These are phyloP conservation scores for Neoboletus brunneissimus DNA, from an alignment of 768 basidiomycete species.

Conservation along the genomic window DNA sequence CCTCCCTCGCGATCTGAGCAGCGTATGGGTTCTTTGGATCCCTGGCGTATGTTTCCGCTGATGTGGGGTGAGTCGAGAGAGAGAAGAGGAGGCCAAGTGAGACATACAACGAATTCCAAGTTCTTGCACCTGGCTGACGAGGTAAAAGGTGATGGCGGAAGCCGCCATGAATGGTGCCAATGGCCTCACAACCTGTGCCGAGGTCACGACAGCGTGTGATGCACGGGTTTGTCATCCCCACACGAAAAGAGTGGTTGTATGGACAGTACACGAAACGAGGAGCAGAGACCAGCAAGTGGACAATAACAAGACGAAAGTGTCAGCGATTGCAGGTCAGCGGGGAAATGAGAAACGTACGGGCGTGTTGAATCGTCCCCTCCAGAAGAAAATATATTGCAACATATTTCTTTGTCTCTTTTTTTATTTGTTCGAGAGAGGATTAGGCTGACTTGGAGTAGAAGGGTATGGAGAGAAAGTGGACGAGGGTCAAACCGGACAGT, in stretches of 20 bases:
- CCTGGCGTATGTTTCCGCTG: conserved; percentile 66
- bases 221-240: background rate
- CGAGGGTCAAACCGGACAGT: conserved; percentile 26
- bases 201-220: background rate
- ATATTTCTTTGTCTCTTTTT: conserved; percentile 8
- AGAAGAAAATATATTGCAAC: conserved; percentile 27
- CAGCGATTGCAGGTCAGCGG: background rate
- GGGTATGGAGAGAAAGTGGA: background rate
- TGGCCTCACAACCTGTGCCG: conserved; percentile 59
- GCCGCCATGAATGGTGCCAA: conserved; percentile 81
- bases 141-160: conserved; percentile 60
- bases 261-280: background rate
- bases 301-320: background rate
- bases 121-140: conserved; percentile 67
- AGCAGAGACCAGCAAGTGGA: background rate
- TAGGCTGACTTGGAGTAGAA: background rate
- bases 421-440: conserved; percentile 1
- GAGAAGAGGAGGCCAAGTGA: background rate
- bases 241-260: background rate
- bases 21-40: conserved; percentile 85
- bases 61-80: background rate
- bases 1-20: conserved; percentile 67
- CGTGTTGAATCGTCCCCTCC: conserved; percentile 28
- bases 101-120: conserved; percentile 67
- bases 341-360: conserved; percentile 18